Conservation (phyloP, 768 basidiomycete genomes). For the Hericium rajendrae region DNA sequence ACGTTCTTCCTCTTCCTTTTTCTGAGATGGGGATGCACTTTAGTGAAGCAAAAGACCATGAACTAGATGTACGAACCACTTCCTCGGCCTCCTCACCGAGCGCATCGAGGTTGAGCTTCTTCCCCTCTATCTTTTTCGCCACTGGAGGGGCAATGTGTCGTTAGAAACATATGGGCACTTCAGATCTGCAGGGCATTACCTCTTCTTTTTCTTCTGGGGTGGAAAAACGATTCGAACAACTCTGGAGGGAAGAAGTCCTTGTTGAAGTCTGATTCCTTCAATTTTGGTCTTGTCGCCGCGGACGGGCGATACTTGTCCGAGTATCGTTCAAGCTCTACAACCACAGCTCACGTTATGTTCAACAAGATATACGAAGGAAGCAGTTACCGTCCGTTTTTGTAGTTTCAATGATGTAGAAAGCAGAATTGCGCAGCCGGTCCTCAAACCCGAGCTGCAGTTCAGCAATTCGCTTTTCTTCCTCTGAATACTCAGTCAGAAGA, state of each 20-base stretch:
- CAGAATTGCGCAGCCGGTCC: slow-evolving; percentile 53
- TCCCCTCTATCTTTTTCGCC: slow-evolving; percentile 3
- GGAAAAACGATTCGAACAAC: slow-evolving; percentile 73
- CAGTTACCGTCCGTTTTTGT: slow-evolving; percentile 50
- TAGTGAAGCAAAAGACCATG: not conserved
- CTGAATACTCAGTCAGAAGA: slow-evolving; percentile 53
- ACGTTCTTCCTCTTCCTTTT: slow-evolving; percentile 48
- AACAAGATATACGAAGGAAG: not conserved
- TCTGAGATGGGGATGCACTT: slow-evolving; percentile 26
- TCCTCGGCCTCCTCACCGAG: slow-evolving; percentile 9
- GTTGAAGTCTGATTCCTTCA: slow-evolving; percentile 64
- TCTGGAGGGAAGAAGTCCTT: slow-evolving; percentile 70
- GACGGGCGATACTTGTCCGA: slow-evolving; percentile 77
- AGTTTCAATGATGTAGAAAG: slow-evolving; percentile 67
- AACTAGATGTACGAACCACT: not conserved
- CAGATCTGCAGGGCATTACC: not conserved
- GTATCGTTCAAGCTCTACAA: slow-evolving; percentile 64
- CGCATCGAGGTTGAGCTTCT: slow-evolving; percentile 11
- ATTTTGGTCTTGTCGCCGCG: slow-evolving; percentile 44
- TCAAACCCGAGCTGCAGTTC: slow-evolving; percentile 61
- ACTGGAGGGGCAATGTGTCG: not conserved
- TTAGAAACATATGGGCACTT: not conserved
- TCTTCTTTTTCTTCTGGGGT: slow-evolving; percentile 58
- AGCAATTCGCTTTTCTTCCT: slow-evolving; percentile 56
- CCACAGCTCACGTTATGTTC: not conserved